A percentile compares a stretch with the other conserved stretches of the same genome.
Evolutionary conservation across 2,329 filamentous ascomycete genomes (phyloP).

Genomic region (Podosphaera xanthii): DNA sequence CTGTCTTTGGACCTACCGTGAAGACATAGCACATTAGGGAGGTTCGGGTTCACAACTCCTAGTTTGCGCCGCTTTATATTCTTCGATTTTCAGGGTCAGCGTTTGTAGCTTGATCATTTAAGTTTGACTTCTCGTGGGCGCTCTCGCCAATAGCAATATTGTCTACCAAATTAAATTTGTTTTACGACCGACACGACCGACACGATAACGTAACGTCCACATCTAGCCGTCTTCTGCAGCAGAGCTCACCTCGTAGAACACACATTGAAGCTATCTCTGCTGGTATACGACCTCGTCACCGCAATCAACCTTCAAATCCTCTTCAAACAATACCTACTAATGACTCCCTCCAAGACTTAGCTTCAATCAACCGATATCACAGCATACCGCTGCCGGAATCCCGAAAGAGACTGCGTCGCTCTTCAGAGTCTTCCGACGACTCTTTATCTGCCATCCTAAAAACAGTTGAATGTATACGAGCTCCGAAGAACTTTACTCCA

Average conservation of each 20-base stretch:
- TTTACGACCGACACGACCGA: conserved; percentile 18
- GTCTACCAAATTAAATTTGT: neutral
- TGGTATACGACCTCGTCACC: conserved; percentile 13
- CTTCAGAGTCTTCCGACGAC: conserved; percentile 50
- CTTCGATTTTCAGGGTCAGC: too few species aligned
- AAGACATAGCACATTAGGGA: too few species aligned
- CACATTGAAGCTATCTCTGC: conserved; percentile 16
- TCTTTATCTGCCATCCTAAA: conserved; percentile 82
- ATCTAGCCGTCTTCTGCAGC: conserved; percentile 15
- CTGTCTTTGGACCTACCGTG: too few species aligned
- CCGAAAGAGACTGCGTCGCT: conserved; percentile 22
- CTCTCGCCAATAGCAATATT: neutral
- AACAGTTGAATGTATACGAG: conserved; percentile 68
- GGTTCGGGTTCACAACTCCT: too few species aligned
- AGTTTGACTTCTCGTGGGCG: too few species aligned
- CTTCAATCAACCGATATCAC: conserved; percentile 9
- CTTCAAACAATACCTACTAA: conserved; percentile 7
- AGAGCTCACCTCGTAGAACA: conserved; percentile 10
- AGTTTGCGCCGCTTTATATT: too few species aligned
- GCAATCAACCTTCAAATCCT: conserved; percentile 5
- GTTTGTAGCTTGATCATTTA: too few species aligned
- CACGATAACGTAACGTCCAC: conserved; percentile 15
- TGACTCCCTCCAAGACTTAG: conserved; percentile 13
- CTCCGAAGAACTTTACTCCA: conserved; percentile 60
- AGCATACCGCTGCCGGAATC: conserved; percentile 6